Evolutionary conservation across 176 grass and related monocot species (phyloP).

Genomic region (Otatea glauca): DNA sequence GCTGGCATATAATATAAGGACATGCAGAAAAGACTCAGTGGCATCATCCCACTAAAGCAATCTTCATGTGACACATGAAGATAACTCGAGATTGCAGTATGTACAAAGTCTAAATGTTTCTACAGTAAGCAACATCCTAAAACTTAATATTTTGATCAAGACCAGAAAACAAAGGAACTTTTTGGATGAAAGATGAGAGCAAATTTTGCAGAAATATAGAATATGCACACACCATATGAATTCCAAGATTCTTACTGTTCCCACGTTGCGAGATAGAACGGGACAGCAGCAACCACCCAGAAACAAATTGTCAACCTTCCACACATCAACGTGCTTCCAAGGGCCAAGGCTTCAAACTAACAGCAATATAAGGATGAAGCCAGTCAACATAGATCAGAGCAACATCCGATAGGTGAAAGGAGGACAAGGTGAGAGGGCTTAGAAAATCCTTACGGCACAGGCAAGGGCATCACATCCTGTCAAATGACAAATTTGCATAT

Average conservation of each 20-base stretch:
- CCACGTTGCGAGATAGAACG: slow-evolving; percentile 97
- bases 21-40: too few relatives aligned
- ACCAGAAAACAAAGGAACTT: too few relatives aligned
- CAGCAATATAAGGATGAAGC: slow-evolving; percentile 9
- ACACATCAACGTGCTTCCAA: slow-evolving; percentile 95
- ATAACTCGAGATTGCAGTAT: too few relatives aligned
- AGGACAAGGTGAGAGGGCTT: slow-evolving; percentile 35
- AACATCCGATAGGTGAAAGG: slow-evolving; percentile 25
- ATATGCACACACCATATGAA: slow-evolving; percentile 22
- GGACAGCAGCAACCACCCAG: slow-evolving; percentile 88
- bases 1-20: too few relatives aligned
- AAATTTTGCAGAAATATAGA: slow-evolving; percentile 22
- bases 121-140: too few relatives aligned
- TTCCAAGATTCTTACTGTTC: slow-evolving; percentile 77
- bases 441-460: slow-evolving; percentile 85
- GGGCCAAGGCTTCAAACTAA: slow-evolving; percentile 96
- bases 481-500: slow-evolving; percentile 43
- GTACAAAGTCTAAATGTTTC: too few relatives aligned
- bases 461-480: slow-evolving; percentile 98
- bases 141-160: too few relatives aligned
- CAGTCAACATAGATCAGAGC: slow-evolving; percentile 31
- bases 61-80: too few relatives aligned
- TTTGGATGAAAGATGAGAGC: too few relatives aligned
- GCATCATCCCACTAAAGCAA: too few relatives aligned
- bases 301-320: slow-evolving; percentile 73